Evolutionary conservation across 306 rosid species (phyloP).

Genomic region (Medicago arabica): DNA sequence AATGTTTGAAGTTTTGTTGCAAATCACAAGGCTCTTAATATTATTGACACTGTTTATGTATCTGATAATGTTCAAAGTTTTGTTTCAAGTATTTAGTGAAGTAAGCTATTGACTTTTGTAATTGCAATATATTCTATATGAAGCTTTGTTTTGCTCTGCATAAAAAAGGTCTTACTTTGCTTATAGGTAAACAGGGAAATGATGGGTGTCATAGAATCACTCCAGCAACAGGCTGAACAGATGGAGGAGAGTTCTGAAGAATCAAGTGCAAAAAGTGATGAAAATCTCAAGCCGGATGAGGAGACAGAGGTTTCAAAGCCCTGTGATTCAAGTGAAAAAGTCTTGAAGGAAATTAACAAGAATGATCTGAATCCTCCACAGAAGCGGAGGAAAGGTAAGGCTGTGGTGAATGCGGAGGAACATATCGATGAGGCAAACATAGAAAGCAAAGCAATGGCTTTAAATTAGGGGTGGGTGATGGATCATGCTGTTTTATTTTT

Average conservation of each 20-base stretch:
- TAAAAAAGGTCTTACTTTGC: not conserved
- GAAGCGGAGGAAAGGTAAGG: constrained; percentile 38
- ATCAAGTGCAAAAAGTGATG: constrained; percentile 30
- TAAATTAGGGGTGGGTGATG: not conserved
- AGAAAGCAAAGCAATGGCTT: not conserved
- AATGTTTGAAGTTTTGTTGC: constrained; percentile 9
- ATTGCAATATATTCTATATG: not conserved
- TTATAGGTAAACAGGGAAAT: constrained; percentile 76
- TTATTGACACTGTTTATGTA: not conserved
- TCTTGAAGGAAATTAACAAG: constrained; percentile 40
- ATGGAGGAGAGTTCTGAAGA: constrained; percentile 37
- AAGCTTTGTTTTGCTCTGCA: not conserved
- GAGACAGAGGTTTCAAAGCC: constrained; percentile 23
- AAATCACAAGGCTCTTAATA: not conserved
- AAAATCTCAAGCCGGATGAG: constrained; percentile 2
- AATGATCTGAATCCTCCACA: constrained; percentile 30
- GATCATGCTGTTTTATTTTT: not conserved
- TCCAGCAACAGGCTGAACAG: constrained; percentile 53
- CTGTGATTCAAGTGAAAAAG: constrained; percentile 36
- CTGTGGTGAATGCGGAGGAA: not conserved
- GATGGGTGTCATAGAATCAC: constrained; percentile 59
- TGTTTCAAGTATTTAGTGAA: not conserved
- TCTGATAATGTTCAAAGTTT: not conserved
- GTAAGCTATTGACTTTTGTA: not conserved
- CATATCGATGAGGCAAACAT: not conserved